Evolutionary conservation across 352 stramenopile genomes (phyloP).

Genomic region (Phytophthora multivora): DNA sequence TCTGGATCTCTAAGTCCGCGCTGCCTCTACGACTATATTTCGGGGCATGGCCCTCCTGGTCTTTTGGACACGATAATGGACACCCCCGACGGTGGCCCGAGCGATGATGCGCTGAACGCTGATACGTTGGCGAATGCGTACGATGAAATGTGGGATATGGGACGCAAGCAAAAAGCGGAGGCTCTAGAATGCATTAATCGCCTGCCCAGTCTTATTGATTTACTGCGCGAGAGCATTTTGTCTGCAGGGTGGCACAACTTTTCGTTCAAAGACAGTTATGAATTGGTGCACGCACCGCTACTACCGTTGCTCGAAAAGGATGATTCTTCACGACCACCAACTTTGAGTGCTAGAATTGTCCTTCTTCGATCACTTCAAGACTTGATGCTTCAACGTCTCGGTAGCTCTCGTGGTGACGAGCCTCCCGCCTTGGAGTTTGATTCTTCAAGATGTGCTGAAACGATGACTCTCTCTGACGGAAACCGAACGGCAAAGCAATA

Average conservation of each 20-base stretch:
- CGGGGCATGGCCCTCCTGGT: constrained; percentile 54
- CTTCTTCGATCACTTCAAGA: constrained; percentile 86
- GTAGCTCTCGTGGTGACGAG: constrained; percentile 72
- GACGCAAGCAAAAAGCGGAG: constrained; percentile 61
- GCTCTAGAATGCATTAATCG: constrained; percentile 73
- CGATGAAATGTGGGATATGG: constrained; percentile 73
- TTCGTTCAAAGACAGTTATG: constrained; percentile 64
- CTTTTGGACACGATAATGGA: constrained; percentile 56
- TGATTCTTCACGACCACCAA: constrained; percentile 8
- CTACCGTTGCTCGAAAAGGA: constrained; percentile 67
- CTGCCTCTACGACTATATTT: constrained; percentile 75
- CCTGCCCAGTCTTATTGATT: constrained; percentile 58
- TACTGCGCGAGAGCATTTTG: constrained; percentile 73
- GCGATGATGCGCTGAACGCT: constrained; percentile 47
- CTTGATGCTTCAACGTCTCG: constrained; percentile 82
- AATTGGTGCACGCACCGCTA: constrained; percentile 68
- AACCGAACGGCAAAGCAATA: constrained; percentile 90
- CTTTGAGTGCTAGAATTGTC: constrained; percentile 57
- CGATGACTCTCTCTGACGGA: constrained; percentile 85
- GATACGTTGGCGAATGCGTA: constrained; percentile 69
- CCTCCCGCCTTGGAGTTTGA: constrained; percentile 87
- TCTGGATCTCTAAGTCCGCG: constrained; percentile 65
- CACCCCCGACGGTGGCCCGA: constrained; percentile 24
- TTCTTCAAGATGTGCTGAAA: constrained; percentile 84
- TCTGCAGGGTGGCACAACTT: constrained; percentile 58